Percentiles rank a stretch among this genome's conserved stretches.
phyloP scores from a whole-genome alignment of 169 alveolate genomes.

The Cryptosporidium baileyi region DNA sequence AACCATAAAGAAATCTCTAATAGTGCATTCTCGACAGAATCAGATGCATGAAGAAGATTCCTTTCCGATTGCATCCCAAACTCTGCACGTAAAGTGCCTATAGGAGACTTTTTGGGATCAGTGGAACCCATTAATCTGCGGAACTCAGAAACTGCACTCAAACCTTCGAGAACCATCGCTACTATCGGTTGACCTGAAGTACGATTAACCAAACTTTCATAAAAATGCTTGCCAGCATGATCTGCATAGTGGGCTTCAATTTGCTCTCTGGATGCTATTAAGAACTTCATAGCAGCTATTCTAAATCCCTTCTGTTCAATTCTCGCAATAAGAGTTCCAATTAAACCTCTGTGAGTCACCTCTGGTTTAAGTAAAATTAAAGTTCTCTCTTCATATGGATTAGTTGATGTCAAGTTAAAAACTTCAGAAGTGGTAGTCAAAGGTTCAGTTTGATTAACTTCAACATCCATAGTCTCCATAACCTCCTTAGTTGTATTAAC shows the following conservation, averaged over 20 bases:
- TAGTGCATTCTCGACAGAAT: slow-evolving; percentile 49
- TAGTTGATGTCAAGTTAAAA: neutral
- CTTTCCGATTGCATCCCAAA: slow-evolving; percentile 65
- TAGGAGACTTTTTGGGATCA: slow-evolving; percentile 34
- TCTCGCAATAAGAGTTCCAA: slow-evolving; percentile 11
- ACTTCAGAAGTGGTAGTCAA: neutral
- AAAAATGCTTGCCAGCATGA: slow-evolving; percentile 40
- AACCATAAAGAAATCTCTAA: slow-evolving; percentile 51
- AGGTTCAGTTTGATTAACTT: neutral
- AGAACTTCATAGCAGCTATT: slow-evolving; percentile 53
- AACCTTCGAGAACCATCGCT: slow-evolving; percentile 48
- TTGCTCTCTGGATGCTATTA: slow-evolving; percentile 32
- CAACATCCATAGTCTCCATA: neutral
- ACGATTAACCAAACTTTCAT: slow-evolving; percentile 10
- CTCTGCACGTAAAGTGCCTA: slow-evolving; percentile 42
- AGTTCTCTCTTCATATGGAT: slow-evolving; percentile 50
- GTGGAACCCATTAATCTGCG: slow-evolving; percentile 68
- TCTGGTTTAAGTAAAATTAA: slow-evolving; percentile 37
- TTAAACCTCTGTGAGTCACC: slow-evolving; percentile 54
- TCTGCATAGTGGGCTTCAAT: slow-evolving; percentile 56
- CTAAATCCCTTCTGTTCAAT: slow-evolving; percentile 56
- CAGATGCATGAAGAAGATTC: slow-evolving; percentile 63
- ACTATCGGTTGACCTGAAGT: slow-evolving; percentile 61
- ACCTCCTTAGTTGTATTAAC: neutral
- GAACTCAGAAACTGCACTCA: slow-evolving; percentile 31